Percentiles rank a stretch among this genome's conserved stretches.
Conservation (phyloP, 345 rosid species). For the Gossypium anomalum region DNA sequence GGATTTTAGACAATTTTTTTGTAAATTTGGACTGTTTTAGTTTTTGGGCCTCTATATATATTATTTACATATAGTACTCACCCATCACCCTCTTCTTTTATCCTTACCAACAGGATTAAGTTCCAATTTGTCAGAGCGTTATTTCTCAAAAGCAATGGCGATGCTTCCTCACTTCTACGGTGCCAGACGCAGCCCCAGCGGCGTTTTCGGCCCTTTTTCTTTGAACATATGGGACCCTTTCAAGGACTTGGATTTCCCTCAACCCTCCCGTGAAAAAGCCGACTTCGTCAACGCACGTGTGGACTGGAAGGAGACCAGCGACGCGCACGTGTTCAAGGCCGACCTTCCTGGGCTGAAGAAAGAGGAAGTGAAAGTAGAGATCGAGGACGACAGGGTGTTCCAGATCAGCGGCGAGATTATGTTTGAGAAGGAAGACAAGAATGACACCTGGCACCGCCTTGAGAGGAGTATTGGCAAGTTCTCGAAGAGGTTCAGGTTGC, state of each 20-base stretch:
- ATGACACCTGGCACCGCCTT: constrained; percentile 5
- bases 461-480: constrained; percentile 5
- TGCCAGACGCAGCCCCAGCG: background rate
- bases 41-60: too few relatives aligned
- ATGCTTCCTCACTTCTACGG: background rate
- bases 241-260: constrained; percentile 7
- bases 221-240: constrained; percentile 12
- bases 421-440: constrained; percentile 12
- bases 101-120: background rate
- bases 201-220: constrained; percentile 2
- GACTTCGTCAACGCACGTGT: constrained; percentile 6
- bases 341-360: background rate
- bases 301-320: constrained; percentile 14
- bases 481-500: constrained; percentile 5
- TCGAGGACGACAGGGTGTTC: constrained; percentile 1
- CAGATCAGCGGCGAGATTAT: constrained; percentile 5
- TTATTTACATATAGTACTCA: too few relatives aligned
- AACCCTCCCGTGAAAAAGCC: background rate
- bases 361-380: constrained; percentile 1
- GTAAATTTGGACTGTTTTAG: too few relatives aligned
- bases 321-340: constrained; percentile 16
- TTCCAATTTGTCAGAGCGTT: background rate
- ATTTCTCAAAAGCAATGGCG: background rate
- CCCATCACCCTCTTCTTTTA: background rate
- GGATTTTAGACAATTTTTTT: too few relatives aligned